phyloP scores from a whole-genome alignment of 2,329 filamentous ascomycete species.

The Botryosphaeria dothidea region DNA sequence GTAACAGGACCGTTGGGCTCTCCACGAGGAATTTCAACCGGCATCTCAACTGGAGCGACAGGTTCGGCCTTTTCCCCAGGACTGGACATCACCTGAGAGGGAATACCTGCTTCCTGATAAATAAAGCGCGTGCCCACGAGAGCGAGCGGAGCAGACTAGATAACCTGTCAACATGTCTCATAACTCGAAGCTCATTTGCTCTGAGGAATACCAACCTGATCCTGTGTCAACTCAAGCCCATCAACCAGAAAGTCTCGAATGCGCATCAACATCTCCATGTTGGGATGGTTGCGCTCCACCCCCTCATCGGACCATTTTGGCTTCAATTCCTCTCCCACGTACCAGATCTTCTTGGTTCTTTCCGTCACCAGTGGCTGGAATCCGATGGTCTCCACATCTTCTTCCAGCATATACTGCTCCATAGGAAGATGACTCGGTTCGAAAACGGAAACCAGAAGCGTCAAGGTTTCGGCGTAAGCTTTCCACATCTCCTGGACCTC shows the following conservation, averaged over 20 bases:
- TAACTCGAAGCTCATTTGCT: conserved; percentile 22
- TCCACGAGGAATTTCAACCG: conserved; percentile 21
- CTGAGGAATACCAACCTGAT: conserved; percentile 37
- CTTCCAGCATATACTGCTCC: conserved; percentile 65
- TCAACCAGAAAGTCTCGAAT: conserved; percentile 64
- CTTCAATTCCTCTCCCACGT: conserved; percentile 49
- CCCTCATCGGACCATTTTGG: conserved; percentile 52
- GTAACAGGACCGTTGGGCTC: conserved; percentile 26
- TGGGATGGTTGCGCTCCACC: conserved; percentile 56
- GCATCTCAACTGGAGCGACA: conserved; percentile 27
- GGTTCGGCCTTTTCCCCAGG: conserved; percentile 41
- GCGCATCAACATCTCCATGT: conserved; percentile 67
- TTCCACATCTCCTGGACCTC: conserved; percentile 66
- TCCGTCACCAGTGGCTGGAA: conserved; percentile 62
- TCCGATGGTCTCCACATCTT: conserved; percentile 66
- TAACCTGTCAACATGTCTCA: conserved; percentile 26
- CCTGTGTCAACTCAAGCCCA: conserved; percentile 59
- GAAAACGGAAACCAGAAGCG: conserved; percentile 60
- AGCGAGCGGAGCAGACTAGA: conserved; percentile 48
- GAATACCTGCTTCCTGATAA: conserved; percentile 55
- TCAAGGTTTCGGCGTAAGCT: conserved; percentile 63
- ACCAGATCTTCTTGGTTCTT: conserved; percentile 54
- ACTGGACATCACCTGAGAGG: conserved; percentile 51
- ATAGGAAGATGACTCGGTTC: conserved; percentile 57
- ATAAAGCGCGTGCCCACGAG: conserved; percentile 53